Conservation (phyloP, 2,329 filamentous ascomycete genomes). For the Phialocephala subalpina region DNA sequence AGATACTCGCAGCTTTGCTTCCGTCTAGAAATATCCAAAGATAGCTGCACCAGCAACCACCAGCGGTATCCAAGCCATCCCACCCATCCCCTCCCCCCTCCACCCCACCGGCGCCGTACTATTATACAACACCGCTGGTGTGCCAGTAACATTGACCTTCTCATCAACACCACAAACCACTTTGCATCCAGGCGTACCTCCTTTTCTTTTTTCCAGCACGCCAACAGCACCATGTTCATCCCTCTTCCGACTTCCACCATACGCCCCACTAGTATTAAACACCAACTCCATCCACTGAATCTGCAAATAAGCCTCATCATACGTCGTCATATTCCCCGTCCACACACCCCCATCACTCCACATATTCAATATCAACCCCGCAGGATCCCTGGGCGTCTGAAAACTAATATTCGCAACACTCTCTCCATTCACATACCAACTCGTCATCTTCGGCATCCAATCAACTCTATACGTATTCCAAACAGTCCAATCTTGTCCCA, state of each 20-base stretch:
- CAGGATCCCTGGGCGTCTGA: slow-evolving; percentile 38
- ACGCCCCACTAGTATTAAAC: slow-evolving; percentile 40
- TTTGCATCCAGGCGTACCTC: slow-evolving; percentile 33
- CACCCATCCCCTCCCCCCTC: slow-evolving; percentile 28
- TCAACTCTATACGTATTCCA: slow-evolving; percentile 44
- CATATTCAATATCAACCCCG: slow-evolving; percentile 42
- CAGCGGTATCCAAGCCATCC: slow-evolving; percentile 31
- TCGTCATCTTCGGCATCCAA: slow-evolving; percentile 41
- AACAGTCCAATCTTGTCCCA: slow-evolving; percentile 34
- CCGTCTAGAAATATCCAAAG: slow-evolving; percentile 24
- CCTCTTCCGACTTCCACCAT: slow-evolving; percentile 26
- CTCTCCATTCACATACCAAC: slow-evolving; percentile 43
- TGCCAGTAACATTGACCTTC: slow-evolving; percentile 36
- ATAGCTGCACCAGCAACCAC: slow-evolving; percentile 24
- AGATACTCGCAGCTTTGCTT: not conserved
- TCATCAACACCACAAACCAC: slow-evolving; percentile 42
- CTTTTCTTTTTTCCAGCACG: slow-evolving; percentile 34
- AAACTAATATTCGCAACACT: slow-evolving; percentile 39
- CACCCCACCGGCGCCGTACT: slow-evolving; percentile 28
- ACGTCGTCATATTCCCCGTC: slow-evolving; percentile 41
- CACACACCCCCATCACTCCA: slow-evolving; percentile 43
- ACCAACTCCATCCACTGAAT: slow-evolving; percentile 45
- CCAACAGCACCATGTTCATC: slow-evolving; percentile 21
- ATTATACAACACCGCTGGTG: slow-evolving; percentile 38
- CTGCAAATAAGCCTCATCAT: slow-evolving; percentile 40